Evolutionary conservation across 768 basidiomycete species (phyloP).

Genomic region (Mycena sanguinolenta): DNA sequence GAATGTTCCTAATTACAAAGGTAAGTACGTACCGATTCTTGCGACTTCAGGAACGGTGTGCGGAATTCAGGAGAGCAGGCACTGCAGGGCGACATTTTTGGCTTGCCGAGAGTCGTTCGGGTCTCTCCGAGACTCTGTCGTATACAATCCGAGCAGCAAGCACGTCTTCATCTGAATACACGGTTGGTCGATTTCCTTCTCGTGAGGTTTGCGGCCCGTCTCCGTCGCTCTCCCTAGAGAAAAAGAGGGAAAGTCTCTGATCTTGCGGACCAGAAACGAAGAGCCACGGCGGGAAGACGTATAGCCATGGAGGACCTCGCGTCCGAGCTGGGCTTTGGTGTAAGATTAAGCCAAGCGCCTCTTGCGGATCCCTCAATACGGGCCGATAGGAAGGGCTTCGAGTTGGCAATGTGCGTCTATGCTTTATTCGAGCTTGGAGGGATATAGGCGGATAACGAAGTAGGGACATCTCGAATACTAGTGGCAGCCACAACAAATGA

Average conservation of each 20-base stretch:
- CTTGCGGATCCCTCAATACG: conserved; percentile 27
- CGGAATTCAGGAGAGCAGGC: no score
- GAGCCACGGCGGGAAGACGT: neutral
- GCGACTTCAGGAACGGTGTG: no score
- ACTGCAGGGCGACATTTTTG: no score
- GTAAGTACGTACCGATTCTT: no score
- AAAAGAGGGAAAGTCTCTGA: neutral
- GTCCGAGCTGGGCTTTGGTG: conserved; percentile 16
- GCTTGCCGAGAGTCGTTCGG: no score
- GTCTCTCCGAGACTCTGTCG: no score
- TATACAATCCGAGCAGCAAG: no score
- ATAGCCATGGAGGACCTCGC: conserved; percentile 8
- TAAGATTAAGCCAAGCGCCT: conserved; percentile 7
- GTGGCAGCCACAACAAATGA: neutral
- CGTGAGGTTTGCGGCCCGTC: neutral
- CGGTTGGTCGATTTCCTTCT: no score
- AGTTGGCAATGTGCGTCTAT: conserved; percentile 23
- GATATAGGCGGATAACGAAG: no score
- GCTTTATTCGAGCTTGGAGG: neutral
- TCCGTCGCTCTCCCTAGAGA: neutral
- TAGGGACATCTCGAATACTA: neutral
- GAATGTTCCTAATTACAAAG: no score
- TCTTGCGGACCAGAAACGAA: neutral
- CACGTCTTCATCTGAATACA: no score
- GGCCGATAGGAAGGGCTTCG: conserved; percentile 12